phyloP scores from a whole-genome alignment of 495 filamentous ascomycete species.

The Lasiosphaeris hirsuta region DNA sequence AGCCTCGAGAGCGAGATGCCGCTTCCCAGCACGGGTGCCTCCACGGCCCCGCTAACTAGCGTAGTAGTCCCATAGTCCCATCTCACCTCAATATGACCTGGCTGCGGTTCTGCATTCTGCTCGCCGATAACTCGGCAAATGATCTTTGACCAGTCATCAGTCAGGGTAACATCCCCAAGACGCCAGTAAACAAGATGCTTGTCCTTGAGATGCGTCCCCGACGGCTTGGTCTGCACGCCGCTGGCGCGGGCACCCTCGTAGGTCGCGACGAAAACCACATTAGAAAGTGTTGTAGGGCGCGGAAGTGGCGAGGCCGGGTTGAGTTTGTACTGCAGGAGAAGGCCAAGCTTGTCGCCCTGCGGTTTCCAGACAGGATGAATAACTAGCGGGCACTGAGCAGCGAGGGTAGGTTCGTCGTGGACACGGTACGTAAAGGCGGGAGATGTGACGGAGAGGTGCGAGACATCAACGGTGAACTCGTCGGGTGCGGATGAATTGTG shows the following conservation, averaged over 20 bases:
- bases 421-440: conserved; percentile 95
- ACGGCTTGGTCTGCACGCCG: conserved; percentile 69
- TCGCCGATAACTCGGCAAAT: conserved; percentile 72
- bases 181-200: conserved; percentile 87
- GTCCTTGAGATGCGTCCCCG: conserved; percentile 79
- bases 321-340: conserved; percentile 80
- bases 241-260: conserved; percentile 66
- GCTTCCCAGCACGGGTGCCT: conserved; percentile 51
- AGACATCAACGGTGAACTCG: conserved; percentile 73
- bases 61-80: conserved; percentile 63
- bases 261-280: conserved; percentile 75
- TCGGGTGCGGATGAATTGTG: conserved; percentile 64
- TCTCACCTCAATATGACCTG: conserved; percentile 73
- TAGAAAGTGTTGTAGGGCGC: conserved; percentile 63
- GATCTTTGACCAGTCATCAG: conserved; percentile 60
- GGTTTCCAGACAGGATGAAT: conserved; percentile 80
- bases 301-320: conserved; percentile 64
- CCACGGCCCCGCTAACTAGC: conserved; percentile 24
- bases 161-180: conserved; percentile 72
- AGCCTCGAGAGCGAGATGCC: conserved; percentile 59
- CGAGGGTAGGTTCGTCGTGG: conserved; percentile 65
- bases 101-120: conserved; percentile 69
- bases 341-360: conserved; percentile 74
- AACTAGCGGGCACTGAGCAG: conserved; percentile 60
- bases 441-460: conserved; percentile 66